Conservation (phyloP, 129 eudicot species). For the Tagetes patula region DNA sequence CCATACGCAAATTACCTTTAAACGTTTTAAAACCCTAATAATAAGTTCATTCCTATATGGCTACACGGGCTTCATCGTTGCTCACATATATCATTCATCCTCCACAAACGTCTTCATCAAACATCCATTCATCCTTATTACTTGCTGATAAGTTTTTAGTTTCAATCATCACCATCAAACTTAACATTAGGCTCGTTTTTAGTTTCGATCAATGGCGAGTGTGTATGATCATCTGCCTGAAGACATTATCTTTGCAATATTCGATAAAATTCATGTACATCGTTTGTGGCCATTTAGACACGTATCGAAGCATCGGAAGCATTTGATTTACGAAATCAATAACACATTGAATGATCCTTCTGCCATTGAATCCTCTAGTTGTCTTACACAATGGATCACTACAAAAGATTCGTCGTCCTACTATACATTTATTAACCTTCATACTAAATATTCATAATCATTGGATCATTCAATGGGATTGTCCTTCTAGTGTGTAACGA, state of each 20-base stretch:
- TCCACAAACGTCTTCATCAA: too few species aligned
- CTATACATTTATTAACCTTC: background rate
- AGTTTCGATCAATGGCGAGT: background rate
- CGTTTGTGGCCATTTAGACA: background rate
- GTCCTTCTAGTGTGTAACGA: slow-evolving; percentile 9
- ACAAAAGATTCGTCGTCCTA: too few species aligned
- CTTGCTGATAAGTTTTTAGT: too few species aligned
- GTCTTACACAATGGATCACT: background rate
- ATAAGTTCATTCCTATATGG: too few species aligned
- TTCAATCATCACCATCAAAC: too few species aligned
- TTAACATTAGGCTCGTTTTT: too few species aligned
- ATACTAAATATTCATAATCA: background rate
- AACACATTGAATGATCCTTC: slow-evolving; percentile 17
- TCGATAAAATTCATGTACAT: background rate
- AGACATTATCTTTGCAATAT: slow-evolving; percentile 18
- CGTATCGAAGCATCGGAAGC: slow-evolving; percentile 11
- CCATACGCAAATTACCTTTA: too few species aligned
- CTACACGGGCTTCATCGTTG: too few species aligned
- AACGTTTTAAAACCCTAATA: too few species aligned
- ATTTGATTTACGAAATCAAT: slow-evolving; percentile 1
- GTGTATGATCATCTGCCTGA: slow-evolving; percentile 33
- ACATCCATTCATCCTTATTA: too few species aligned
- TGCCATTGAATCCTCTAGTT: background rate
- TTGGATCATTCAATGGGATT: slow-evolving; percentile 15
- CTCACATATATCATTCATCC: too few species aligned